These are phyloP conservation scores for Geosmithia flava DNA, from an alignment of 2,329 filamentous ascomycete genomes.

Conservation along the genomic window DNA sequence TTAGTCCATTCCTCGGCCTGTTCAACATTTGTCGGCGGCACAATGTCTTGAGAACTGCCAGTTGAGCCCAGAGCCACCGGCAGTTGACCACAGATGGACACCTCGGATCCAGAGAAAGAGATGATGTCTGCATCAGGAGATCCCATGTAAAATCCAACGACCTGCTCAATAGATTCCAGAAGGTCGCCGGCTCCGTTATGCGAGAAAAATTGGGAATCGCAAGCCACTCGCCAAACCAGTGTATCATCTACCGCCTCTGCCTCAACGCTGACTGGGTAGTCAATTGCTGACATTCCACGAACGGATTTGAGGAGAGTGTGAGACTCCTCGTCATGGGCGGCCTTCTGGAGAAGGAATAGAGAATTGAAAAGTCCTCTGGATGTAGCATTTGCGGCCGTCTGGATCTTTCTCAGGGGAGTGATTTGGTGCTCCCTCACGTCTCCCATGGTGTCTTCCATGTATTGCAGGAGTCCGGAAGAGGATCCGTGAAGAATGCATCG, in stretches of 20 bases:
- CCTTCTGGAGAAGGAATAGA: conserved; percentile 41
- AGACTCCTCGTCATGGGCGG: conserved; percentile 2
- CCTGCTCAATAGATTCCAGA: conserved; percentile 44
- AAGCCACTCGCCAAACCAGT: conserved; percentile 62
- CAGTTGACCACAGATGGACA: conserved; percentile 55
- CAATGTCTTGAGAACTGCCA: not conserved
- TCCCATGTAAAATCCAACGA: conserved; percentile 43
- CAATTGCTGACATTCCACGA: conserved; percentile 53
- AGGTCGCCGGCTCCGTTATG: conserved; percentile 32
- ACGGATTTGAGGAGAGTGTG: conserved; percentile 47
- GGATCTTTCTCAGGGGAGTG: conserved; percentile 62
- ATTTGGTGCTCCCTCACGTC: conserved; percentile 61
- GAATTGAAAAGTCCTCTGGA: conserved; percentile 37
- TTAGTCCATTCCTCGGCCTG: conserved; percentile 17
- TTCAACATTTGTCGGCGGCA: not conserved
- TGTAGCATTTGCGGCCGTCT: conserved; percentile 25
- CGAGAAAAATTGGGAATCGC: conserved; percentile 44
- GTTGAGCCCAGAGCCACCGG: conserved; percentile 5
- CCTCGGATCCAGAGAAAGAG: conserved; percentile 32
- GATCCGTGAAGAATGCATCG: conserved; percentile 62
- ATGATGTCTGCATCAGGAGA: conserved; percentile 38
- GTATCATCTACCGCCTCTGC: conserved; percentile 48
- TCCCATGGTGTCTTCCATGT: conserved; percentile 59
- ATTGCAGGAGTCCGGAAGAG: conserved; percentile 49
- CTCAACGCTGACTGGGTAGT: conserved; percentile 75